Percentiles rank a stretch among this genome's conserved stretches.
Evolutionary conservation across 768 basidiomycete genomes (phyloP).

Genomic region (Harrya chromipes): DNA sequence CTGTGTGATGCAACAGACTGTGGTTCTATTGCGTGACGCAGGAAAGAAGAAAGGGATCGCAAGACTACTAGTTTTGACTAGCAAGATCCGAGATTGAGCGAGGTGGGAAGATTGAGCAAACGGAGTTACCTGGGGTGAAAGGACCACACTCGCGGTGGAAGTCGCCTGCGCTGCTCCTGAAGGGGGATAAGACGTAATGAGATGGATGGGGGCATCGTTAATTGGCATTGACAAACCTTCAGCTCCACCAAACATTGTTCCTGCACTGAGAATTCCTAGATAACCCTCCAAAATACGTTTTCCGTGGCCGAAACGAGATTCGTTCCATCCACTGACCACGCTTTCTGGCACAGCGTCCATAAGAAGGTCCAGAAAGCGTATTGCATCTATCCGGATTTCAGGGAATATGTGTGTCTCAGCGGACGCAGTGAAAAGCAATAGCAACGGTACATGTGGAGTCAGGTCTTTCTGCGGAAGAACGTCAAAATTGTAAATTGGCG

Average conservation of each 20-base stretch:
- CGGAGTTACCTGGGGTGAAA: constrained; percentile 55
- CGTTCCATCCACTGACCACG: constrained; percentile 68
- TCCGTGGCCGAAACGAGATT: constrained; percentile 49
- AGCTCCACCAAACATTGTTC: constrained; percentile 56
- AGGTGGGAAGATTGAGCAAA: not conserved
- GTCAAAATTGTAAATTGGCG: constrained; percentile 4
- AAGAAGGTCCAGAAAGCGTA: constrained; percentile 74
- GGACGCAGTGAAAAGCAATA: constrained; percentile 85
- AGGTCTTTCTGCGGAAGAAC: constrained; percentile 54
- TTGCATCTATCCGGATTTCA: constrained; percentile 87
- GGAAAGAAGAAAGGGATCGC: constrained; percentile 66
- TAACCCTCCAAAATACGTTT: constrained; percentile 74
- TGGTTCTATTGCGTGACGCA: constrained; percentile 45
- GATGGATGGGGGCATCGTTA: not conserved
- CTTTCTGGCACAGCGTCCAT: constrained; percentile 65
- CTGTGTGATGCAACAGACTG: constrained; percentile 14
- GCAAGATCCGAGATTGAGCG: constrained; percentile 8
- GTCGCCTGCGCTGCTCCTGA: constrained; percentile 41
- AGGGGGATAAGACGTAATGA: not conserved
- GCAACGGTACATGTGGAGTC: constrained; percentile 65
- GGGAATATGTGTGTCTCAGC: constrained; percentile 95
- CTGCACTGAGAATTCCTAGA: constrained; percentile 71
- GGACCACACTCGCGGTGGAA: constrained; percentile 60
- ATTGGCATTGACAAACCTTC: constrained; percentile 40
- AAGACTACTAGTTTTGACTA: constrained; percentile 81